phyloP scores from a whole-genome alignment of 495 filamentous ascomycete species.

The Xylaria longipes region DNA sequence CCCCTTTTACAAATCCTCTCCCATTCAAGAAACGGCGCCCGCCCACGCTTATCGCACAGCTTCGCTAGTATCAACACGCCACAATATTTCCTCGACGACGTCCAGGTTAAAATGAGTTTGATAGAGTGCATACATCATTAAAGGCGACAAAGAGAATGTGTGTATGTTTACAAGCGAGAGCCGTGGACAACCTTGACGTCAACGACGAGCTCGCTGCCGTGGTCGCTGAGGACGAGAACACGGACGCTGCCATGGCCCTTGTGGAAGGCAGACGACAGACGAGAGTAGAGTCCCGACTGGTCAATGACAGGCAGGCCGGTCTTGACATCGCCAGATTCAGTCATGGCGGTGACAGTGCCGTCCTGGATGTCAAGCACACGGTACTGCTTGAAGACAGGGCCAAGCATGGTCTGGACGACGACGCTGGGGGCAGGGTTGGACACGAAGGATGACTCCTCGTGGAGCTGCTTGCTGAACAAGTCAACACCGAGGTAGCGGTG shows the following conservation, averaged over 20 bases:
- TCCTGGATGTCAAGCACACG: slow-evolving; percentile 97
- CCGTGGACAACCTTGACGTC: slow-evolving; percentile 98
- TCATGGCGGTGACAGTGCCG: slow-evolving; percentile 64
- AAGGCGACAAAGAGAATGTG: slow-evolving; percentile 27
- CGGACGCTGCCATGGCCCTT: slow-evolving; percentile 92
- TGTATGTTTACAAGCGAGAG: slow-evolving; percentile 56
- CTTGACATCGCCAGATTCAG: slow-evolving; percentile 89
- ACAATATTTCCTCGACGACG: background rate
- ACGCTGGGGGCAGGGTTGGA: slow-evolving; percentile 95
- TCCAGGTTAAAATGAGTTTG: slow-evolving; percentile 7
- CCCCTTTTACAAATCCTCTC: slow-evolving; percentile 32
- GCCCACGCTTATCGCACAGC: slow-evolving; percentile 8
- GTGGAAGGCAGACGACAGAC: slow-evolving; percentile 84
- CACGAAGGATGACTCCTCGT: slow-evolving; percentile 98
- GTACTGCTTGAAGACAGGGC: slow-evolving; percentile 99
- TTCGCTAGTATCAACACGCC: slow-evolving; percentile 1
- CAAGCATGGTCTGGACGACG: slow-evolving; percentile 98
- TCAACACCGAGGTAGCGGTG: slow-evolving; percentile 99
- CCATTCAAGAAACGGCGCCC: background rate
- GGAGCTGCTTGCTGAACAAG: slow-evolving; percentile 95
- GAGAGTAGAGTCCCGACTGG: slow-evolving; percentile 84
- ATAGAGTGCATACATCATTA: slow-evolving; percentile 31
- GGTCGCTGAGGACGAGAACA: slow-evolving; percentile 93
- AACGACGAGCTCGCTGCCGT: slow-evolving; percentile 92
- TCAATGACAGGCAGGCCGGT: slow-evolving; percentile 90